Evolutionary conservation across 306 rosid genomes (phyloP), one percentile per base, ranked within the genome.

Genomic region (Pachyrhizus erosus): DNA sequence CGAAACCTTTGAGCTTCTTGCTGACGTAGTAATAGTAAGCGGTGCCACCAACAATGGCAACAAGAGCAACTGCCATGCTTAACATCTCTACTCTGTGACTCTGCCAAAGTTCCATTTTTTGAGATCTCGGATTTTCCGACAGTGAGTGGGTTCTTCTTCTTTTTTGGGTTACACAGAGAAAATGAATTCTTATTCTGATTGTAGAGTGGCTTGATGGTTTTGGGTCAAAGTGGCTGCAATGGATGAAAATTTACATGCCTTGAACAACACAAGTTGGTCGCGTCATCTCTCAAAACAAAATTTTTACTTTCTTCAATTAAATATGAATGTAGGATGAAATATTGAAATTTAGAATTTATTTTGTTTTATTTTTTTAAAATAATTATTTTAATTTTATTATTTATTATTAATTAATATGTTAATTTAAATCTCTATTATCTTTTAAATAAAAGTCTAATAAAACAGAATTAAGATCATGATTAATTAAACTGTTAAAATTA

Each of bases 21-120:
- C 82, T 73, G 87, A 89, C 67, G 71, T 87, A 89, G 81, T 76
- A 89, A 75, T 85, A 91, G 87, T 87, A 89, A 60, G 92, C 91
- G 54, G 93, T 85, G 24, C 85, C 91, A 37, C 84, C 89, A 29
- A 87, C 82, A 70, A 91, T 48, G 68, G 93, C 91, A 23, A 81
- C 87, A 3, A 87, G 82, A 74, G 93, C 93, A 9, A 87, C 72
- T 10, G 87, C 84, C 23, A 88, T 52, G 88, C 87, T 82, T 43
- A 89, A 75, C 88, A 80, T 86, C 80, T 89, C 93, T 0, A 80
- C 76, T 60, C 88, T 82, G 84, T 80, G 95, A 74, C 54, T 78
- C 54, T 68, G 90, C 17, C 84, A 29, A 21, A 72, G 57, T 13
- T 75, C 88, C 90, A 87, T 91, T 45, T 55, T 55, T 51, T 23